These are phyloP conservation scores for Geosmithia putterillii DNA, from an alignment of 2,329 filamentous ascomycete genomes.

Conservation along the genomic window DNA sequence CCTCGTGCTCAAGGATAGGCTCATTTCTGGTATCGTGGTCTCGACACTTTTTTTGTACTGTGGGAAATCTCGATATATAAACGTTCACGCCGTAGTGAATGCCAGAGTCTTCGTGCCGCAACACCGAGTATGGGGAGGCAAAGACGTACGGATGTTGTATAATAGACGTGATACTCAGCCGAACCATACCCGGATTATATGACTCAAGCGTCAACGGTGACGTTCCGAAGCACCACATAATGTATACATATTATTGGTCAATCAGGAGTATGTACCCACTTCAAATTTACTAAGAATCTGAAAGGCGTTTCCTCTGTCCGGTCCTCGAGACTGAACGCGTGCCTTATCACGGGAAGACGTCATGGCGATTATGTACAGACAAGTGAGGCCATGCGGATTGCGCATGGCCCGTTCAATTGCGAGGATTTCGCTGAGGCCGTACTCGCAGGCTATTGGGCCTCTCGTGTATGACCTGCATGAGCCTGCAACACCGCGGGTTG, in stretches of 20 bases:
- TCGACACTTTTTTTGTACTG: too few relatives aligned
- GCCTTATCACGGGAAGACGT: not conserved
- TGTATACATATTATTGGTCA: not conserved
- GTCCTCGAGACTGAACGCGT: not conserved
- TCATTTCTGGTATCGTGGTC: too few relatives aligned
- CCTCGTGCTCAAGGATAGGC: too few relatives aligned
- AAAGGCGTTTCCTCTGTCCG: not conserved
- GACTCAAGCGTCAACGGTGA: too few relatives aligned
- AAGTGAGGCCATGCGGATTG: not conserved
- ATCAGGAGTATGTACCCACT: not conserved
- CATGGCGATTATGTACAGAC: not conserved
- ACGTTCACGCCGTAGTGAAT: too few relatives aligned
- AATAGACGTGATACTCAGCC: too few relatives aligned
- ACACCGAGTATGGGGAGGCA: too few relatives aligned
- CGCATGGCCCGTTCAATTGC: not conserved
- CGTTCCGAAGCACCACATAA: too few relatives aligned
- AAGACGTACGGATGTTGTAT: too few relatives aligned
- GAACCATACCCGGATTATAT: too few relatives aligned
- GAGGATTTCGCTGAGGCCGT: not conserved
- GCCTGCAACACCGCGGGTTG: conserved; percentile 29
- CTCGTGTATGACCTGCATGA: conserved; percentile 58
- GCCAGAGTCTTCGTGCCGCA: too few relatives aligned
- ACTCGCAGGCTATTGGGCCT: conserved; percentile 10
- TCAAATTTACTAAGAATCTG: not conserved
- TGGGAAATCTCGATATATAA: too few relatives aligned